These are phyloP conservation scores for Vigna trinervia DNA, from an alignment of 306 rosid species.

Conservation along the genomic window DNA sequence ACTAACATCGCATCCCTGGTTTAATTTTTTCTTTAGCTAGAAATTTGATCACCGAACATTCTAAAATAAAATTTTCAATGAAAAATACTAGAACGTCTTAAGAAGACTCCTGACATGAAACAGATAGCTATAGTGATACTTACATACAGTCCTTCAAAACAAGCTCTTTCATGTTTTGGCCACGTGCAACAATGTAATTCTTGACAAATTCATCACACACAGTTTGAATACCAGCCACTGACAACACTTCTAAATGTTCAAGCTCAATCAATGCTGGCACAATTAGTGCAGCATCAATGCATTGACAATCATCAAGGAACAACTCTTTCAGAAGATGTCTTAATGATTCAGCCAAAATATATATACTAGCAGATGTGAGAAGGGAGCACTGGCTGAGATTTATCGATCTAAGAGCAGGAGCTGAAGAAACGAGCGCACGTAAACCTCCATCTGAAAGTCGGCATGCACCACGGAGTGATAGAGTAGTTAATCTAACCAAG, in stretches of 20 bases:
- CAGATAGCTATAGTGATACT: constrained; percentile 44
- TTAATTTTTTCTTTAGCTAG: neutral
- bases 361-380: constrained; percentile 69
- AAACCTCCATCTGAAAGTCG: constrained; percentile 88
- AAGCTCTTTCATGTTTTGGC: constrained; percentile 80
- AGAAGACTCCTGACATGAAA: constrained; percentile 32
- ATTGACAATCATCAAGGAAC: constrained; percentile 79
- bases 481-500: constrained; percentile 62
- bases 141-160: constrained; percentile 74
- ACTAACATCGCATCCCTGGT: constrained; percentile 4
- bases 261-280: constrained; percentile 70
- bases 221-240: constrained; percentile 69
- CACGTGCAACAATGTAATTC: constrained; percentile 59
- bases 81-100: constrained; percentile 30
- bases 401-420: constrained; percentile 74
- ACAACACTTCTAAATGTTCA: constrained; percentile 76
- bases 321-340: constrained; percentile 72
- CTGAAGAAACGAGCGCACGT: constrained; percentile 67
- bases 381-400: constrained; percentile 94
- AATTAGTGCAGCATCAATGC: constrained; percentile 58
- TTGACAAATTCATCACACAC: constrained; percentile 67
- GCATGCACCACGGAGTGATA: constrained; percentile 87
- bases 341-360: constrained; percentile 64
- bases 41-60: constrained; percentile 4
- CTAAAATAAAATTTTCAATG: neutral